Conservation (phyloP, 495 filamentous ascomycete genomes). For the Parachaetomium inaequale region DNA sequence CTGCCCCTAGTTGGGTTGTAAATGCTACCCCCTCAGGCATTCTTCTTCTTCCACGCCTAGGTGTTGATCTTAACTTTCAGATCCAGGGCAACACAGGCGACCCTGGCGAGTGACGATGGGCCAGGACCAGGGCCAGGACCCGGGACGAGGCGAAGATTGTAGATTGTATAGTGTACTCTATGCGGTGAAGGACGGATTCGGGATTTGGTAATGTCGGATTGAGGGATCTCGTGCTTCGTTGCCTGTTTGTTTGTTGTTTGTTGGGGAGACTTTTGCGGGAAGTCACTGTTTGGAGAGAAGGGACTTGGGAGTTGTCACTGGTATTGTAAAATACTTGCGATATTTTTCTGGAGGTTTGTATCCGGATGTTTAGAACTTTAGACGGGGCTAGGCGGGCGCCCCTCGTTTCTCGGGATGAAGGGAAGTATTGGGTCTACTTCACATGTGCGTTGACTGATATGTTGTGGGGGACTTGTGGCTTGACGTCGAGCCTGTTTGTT, state of each 20-base stretch:
- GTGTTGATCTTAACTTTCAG: neutral
- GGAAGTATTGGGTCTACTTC: no score
- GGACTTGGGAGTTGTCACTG: neutral
- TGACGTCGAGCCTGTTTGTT: no score
- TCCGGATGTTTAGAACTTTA: neutral
- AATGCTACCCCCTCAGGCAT: neutral
- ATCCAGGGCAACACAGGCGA: no score
- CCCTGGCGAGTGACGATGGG: no score
- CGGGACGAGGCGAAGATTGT: neutral
- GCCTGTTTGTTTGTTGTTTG: no score
- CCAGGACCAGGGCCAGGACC: neutral
- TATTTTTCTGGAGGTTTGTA: neutral
- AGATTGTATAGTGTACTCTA: no score
- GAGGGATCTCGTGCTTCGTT: neutral
- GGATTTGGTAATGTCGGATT: neutral
- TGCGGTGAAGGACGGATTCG: neutral
- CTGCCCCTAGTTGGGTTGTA: neutral
- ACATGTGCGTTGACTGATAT: no score
- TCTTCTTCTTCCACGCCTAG: neutral
- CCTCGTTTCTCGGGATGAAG: no score
- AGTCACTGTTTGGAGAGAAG: neutral
- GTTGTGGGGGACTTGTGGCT: no score
- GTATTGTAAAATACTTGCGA: neutral
- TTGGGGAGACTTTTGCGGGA: neutral
- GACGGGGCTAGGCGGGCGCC: neutral